These are phyloP conservation scores for Sanghuangporus baumii DNA, from an alignment of 1,284 basidiomycete genomes.

Conservation along the genomic window DNA sequence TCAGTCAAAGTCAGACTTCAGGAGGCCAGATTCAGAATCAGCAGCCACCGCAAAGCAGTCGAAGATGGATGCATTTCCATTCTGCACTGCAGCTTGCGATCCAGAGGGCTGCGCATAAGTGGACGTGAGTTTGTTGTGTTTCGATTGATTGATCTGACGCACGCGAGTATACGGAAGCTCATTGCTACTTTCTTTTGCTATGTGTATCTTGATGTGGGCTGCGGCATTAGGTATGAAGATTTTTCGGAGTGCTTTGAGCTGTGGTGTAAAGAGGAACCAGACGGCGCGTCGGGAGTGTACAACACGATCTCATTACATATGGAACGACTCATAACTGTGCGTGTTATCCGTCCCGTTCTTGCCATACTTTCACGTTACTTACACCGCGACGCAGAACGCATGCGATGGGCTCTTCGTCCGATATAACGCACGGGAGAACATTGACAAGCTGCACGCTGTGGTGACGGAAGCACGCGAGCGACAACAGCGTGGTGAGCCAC, in stretches of 20 bases:
- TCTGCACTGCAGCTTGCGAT: slow-evolving; percentile 71
- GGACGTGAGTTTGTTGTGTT: slow-evolving; percentile 69
- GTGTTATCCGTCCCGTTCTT: slow-evolving; percentile 18
- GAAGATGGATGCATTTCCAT: slow-evolving; percentile 70
- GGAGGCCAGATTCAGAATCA: slow-evolving; percentile 3
- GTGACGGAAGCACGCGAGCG: slow-evolving; percentile 66
- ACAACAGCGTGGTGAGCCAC: slow-evolving; percentile 39
- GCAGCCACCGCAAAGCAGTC: slow-evolving; percentile 40
- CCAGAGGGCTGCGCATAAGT: slow-evolving; percentile 70
- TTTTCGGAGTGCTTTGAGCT: slow-evolving; percentile 72
- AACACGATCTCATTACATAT: slow-evolving; percentile 64
- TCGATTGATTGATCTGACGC: too few relatives aligned
- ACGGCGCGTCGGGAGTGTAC: slow-evolving; percentile 59
- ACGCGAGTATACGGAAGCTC: too few relatives aligned
- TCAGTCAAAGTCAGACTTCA: slow-evolving; percentile 21
- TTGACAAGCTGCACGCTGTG: slow-evolving; percentile 63
- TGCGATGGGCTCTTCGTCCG: slow-evolving; percentile 56
- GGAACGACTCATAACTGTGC: slow-evolving; percentile 57
- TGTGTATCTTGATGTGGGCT: too few relatives aligned
- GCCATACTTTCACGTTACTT: not conserved
- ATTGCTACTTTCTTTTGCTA: too few relatives aligned
- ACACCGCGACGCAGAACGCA: slow-evolving; percentile 25
- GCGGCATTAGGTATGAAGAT: slow-evolving; percentile 66
- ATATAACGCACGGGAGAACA: slow-evolving; percentile 58
- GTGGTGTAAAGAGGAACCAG: slow-evolving; percentile 68